Percentiles rank a stretch among this genome's conserved stretches.
phyloP scores from a whole-genome alignment of 805 yeast species.

The Yarrowia divulgata region DNA sequence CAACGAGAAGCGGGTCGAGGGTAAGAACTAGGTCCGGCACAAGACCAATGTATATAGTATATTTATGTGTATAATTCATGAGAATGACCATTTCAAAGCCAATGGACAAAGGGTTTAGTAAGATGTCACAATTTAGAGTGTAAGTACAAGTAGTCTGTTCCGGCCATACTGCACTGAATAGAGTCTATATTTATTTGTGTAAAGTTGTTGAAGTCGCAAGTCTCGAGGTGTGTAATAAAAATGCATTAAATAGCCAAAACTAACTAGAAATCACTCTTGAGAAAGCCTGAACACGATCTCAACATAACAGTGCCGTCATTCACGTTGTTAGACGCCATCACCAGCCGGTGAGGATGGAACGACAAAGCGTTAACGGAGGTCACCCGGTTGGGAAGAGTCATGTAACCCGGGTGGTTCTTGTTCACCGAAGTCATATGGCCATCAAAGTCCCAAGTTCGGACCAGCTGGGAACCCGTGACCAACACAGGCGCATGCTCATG shows the following conservation, averaged over 20 bases:
- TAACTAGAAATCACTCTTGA: constrained; percentile 24
- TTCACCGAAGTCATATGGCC: constrained; percentile 76
- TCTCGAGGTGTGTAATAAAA: not conserved
- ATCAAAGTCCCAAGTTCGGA: constrained; percentile 83
- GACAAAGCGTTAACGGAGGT: constrained; percentile 69
- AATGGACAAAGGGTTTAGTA: too few relatives aligned
- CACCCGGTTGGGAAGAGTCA: constrained; percentile 48
- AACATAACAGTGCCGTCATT: constrained; percentile 38
- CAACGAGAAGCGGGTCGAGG: constrained; percentile 18
- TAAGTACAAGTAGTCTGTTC: too few relatives aligned
- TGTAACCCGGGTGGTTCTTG: constrained; percentile 54
- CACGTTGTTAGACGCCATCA: constrained; percentile 80
- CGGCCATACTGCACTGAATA: too few relatives aligned
- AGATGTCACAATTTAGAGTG: too few relatives aligned
- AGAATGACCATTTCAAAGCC: too few relatives aligned
- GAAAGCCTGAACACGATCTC: constrained; percentile 27
- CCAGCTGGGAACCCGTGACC: constrained; percentile 82
- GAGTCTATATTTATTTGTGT: too few relatives aligned
- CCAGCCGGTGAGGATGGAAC: constrained; percentile 94
- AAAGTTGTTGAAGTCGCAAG: too few relatives aligned
- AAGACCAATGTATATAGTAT: constrained; percentile 9
- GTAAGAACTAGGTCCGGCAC: not conserved
- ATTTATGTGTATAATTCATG: not conserved
- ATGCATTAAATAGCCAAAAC: constrained; percentile 38
- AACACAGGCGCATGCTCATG: constrained; percentile 98